Conservation (phyloP, 1,139 yeast genomes). For the Pneumocystis wakefieldiae region DNA sequence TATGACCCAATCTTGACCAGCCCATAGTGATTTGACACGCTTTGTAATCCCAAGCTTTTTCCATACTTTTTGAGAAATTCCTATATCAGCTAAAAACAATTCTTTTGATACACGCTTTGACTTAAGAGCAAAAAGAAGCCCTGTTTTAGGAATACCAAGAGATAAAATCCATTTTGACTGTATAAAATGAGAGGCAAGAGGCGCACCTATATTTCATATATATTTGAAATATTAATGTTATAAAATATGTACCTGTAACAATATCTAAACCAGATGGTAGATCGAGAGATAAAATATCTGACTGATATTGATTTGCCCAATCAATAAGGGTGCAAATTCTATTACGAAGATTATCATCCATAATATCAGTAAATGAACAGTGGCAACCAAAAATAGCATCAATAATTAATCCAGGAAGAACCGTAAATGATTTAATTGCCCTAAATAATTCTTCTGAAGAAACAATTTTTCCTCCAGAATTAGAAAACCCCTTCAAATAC, state of each 20-base stretch:
- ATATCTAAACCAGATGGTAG: constrained; percentile 75
- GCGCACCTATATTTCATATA: neutral
- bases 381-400: constrained; percentile 81
- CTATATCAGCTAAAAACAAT: neutral
- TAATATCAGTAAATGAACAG: constrained; percentile 31
- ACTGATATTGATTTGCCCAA: constrained; percentile 52
- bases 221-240: neutral
- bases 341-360: constrained; percentile 33
- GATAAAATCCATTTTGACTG: neutral
- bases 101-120: neutral
- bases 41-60: neutral
- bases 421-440: constrained; percentile 44
- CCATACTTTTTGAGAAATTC: neutral
- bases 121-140: neutral
- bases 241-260: constrained; percentile 41
- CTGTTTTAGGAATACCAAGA: neutral
- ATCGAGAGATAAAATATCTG: constrained; percentile 53
- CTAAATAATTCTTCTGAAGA: neutral
- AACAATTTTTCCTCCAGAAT: constrained; percentile 1
- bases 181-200: neutral
- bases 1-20: neutral
- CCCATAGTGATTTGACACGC: neutral
- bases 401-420: constrained; percentile 63
- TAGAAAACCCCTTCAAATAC: neutral
- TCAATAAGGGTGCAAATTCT: constrained; percentile 34